A percentile compares a stretch with the other conserved stretches of the same genome.
Conservation (phyloP, 2,329 filamentous ascomycete species). For the Xylaria digitata region DNA sequence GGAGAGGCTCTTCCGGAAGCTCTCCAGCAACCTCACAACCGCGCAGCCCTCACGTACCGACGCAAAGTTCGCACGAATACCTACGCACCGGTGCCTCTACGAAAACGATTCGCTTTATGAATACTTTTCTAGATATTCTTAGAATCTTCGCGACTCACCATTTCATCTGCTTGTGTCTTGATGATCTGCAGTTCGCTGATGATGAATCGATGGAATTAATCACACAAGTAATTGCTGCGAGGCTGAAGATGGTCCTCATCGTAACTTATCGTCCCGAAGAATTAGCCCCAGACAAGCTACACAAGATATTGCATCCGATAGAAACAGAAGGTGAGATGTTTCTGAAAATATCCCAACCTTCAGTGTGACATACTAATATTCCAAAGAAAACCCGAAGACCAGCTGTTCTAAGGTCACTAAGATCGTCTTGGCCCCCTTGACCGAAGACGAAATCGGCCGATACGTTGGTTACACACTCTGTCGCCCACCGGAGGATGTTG, state of each 20-base stretch:
- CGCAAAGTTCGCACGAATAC: slow-evolving; percentile 69
- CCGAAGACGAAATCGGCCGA: slow-evolving; percentile 81
- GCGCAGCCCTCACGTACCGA: slow-evolving; percentile 54
- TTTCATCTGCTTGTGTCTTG: slow-evolving; percentile 87
- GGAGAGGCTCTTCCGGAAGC: slow-evolving; percentile 62
- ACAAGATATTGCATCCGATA: slow-evolving; percentile 64
- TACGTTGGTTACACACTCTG: slow-evolving; percentile 88
- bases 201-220: slow-evolving; percentile 87
- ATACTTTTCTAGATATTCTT: slow-evolving; percentile 87
- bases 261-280: slow-evolving; percentile 80
- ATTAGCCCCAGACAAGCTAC: slow-evolving; percentile 65
- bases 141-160: slow-evolving; percentile 84
- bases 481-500: slow-evolving; percentile 75
- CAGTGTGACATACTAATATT: slow-evolving; percentile 29
- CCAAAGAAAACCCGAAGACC: slow-evolving; percentile 56
- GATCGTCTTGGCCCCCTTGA: slow-evolving; percentile 78
- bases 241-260: slow-evolving; percentile 84
- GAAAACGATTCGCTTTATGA: slow-evolving; percentile 80
- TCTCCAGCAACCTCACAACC: slow-evolving; percentile 53
- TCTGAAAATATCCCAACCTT: not conserved
- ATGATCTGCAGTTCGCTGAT: slow-evolving; percentile 92
- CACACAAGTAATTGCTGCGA: slow-evolving; percentile 79
- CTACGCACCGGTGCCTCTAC: slow-evolving; percentile 68
- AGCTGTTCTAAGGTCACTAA: slow-evolving; percentile 71
- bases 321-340: slow-evolving; percentile 62